These are phyloP conservation scores for Senecio squalidus DNA, from an alignment of 140 eudicot species.

Conservation along the genomic window DNA sequence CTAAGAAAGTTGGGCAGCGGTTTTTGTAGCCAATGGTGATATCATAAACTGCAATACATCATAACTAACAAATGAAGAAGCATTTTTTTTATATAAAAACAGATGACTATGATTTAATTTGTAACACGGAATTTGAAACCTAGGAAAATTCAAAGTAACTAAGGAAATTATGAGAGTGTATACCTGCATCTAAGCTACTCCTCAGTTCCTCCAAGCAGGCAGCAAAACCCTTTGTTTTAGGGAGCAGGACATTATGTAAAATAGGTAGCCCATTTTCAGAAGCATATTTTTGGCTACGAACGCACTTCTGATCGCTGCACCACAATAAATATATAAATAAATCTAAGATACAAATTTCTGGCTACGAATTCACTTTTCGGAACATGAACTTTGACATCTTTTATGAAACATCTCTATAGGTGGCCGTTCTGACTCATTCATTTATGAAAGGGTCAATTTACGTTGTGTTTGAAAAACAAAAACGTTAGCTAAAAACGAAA, in stretches of 20 bases:
- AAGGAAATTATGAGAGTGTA: neutral
- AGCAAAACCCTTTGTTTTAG: constrained; percentile 79
- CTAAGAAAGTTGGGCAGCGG: constrained; percentile 86
- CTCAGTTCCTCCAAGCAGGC: constrained; percentile 67
- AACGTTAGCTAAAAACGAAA: neutral
- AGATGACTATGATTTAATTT: neutral
- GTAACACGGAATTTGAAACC: neutral
- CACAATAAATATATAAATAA: constrained; percentile 5
- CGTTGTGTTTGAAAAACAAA: neutral
- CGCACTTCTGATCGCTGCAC: constrained; percentile 77
- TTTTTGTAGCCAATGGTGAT: constrained; percentile 74
- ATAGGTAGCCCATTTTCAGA: constrained; percentile 75
- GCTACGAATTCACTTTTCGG: too few species aligned
- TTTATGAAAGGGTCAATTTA: neutral
- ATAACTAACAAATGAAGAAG: neutral
- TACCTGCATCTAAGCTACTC: constrained; percentile 77
- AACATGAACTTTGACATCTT: too few species aligned
- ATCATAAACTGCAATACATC: constrained; percentile 69
- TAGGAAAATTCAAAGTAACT: too few species aligned
- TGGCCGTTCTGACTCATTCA: neutral
- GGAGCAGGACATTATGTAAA: constrained; percentile 75
- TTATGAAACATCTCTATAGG: neutral
- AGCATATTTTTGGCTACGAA: constrained; percentile 74
- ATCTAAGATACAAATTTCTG: neutral
- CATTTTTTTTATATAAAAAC: neutral